phyloP scores from a whole-genome alignment of 768 basidiomycete genomes.

The Suillus paluster region DNA sequence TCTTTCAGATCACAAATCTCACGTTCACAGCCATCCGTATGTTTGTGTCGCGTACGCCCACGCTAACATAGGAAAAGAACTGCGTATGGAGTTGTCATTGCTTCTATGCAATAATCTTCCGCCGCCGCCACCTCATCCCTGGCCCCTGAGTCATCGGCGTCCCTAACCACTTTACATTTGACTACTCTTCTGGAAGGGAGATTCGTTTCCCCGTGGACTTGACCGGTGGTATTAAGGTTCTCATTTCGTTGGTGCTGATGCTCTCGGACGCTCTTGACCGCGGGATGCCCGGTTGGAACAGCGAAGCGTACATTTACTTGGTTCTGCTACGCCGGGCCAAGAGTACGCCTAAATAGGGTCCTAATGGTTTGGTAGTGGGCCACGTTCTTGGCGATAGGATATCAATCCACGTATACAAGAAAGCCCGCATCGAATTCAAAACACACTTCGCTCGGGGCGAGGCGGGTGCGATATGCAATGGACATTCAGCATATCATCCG shows the following conservation, averaged over 20 bases:
- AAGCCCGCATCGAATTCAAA: neutral
- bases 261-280: neutral
- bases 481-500: neutral
- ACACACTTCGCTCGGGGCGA: neutral
- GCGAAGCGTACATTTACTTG: neutral
- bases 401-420: neutral
- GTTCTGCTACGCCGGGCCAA: neutral
- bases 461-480: neutral
- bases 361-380: neutral
- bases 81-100: constrained; percentile 57
- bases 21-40: constrained; percentile 82
- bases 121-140: constrained; percentile 40
- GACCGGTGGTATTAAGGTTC: neutral
- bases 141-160: constrained; percentile 39
- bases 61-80: constrained; percentile 54
- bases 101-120: constrained; percentile 55
- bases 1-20: constrained; percentile 63
- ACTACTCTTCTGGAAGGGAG: neutral
- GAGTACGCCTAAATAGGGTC: neutral
- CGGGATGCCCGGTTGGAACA: neutral
- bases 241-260: neutral
- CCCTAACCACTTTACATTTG: constrained; percentile 24
- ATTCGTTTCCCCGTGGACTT: neutral
- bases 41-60: constrained; percentile 37
- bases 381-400: neutral